Evolutionary conservation across 768 basidiomycete species (phyloP).

Genomic region (Auriscalpium orientale): DNA sequence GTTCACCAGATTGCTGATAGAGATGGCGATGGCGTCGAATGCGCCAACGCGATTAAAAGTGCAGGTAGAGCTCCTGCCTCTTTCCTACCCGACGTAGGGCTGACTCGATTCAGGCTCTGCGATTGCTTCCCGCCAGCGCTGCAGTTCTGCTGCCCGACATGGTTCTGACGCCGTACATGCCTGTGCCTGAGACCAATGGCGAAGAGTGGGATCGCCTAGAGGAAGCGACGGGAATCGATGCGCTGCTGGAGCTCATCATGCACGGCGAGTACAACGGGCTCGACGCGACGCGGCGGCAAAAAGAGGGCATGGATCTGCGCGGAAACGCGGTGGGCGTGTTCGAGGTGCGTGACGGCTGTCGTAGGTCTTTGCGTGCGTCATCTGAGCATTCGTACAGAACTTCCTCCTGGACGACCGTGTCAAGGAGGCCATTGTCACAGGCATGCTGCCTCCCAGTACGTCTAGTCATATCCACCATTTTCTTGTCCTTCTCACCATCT

Average conservation of each 20-base stretch:
- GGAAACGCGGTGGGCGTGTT: slow-evolving; percentile 75
- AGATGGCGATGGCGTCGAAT: slow-evolving; percentile 90
- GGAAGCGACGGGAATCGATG: slow-evolving; percentile 72
- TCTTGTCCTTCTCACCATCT: slow-evolving; percentile 15
- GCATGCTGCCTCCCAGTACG: slow-evolving; percentile 56
- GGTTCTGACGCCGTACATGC: slow-evolving; percentile 63
- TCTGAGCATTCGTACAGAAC: slow-evolving; percentile 38
- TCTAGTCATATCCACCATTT: slow-evolving; percentile 27
- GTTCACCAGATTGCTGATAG: slow-evolving; percentile 73
- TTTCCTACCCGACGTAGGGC: not conserved
- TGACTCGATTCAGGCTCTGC: slow-evolving; percentile 42
- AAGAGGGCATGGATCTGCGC: slow-evolving; percentile 67
- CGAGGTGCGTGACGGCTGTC: slow-evolving; percentile 46
- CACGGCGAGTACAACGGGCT: slow-evolving; percentile 82
- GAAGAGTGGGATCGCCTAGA: slow-evolving; percentile 92
- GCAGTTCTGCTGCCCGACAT: slow-evolving; percentile 62
- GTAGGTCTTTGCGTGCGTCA: not conserved
- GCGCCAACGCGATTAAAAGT: slow-evolving; percentile 83
- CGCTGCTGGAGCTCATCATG: slow-evolving; percentile 71
- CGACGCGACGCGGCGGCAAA: slow-evolving; percentile 47
- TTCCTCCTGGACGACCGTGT: slow-evolving; percentile 72
- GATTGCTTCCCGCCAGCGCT: slow-evolving; percentile 45
- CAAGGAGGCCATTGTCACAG: slow-evolving; percentile 57
- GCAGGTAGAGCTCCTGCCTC: slow-evolving; percentile 43
- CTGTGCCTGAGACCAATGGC: slow-evolving; percentile 75